Evolutionary conservation across 2,329 filamentous ascomycete genomes (phyloP).

Genomic region (Hirsutella minnesotensis): DNA sequence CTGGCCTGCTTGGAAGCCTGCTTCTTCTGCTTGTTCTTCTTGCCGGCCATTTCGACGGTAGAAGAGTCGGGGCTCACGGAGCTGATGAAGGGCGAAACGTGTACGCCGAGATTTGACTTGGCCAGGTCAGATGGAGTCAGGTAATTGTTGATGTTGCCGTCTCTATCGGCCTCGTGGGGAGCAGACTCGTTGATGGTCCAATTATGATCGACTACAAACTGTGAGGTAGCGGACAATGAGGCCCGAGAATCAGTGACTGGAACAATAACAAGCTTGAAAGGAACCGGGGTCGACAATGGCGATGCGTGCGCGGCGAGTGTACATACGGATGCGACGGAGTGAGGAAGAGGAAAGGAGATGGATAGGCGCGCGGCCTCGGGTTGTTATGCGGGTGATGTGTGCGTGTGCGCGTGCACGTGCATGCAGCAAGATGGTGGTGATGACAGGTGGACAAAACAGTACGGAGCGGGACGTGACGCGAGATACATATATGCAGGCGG

Average conservation of each 20-base stretch:
- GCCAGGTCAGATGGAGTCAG: slow-evolving; percentile 62
- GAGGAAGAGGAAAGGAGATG: not conserved
- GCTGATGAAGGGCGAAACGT: slow-evolving; percentile 38
- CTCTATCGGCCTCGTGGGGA: slow-evolving; percentile 69
- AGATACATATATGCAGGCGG: slow-evolving; percentile 12
- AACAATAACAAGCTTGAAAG: too few relatives aligned
- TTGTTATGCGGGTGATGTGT: not conserved
- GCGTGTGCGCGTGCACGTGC: not conserved
- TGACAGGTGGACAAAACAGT: slow-evolving; percentile 9
- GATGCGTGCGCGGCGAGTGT: not conserved
- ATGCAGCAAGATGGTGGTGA: slow-evolving; percentile 4
- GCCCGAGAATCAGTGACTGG: too few relatives aligned
- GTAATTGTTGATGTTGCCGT: slow-evolving; percentile 88
- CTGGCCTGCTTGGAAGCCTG: slow-evolving; percentile 13
- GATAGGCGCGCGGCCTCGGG: not conserved
- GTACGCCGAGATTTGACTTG: slow-evolving; percentile 13
- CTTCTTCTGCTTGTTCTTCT: slow-evolving; percentile 41
- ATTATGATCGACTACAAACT: slow-evolving; percentile 92
- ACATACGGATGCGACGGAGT: not conserved
- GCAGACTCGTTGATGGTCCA: slow-evolving; percentile 78
- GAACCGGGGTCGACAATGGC: not conserved
- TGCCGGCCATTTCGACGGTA: slow-evolving; percentile 53
- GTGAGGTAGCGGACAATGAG: slow-evolving; percentile 7
- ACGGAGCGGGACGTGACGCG: slow-evolving; percentile 7
- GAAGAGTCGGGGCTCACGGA: slow-evolving; percentile 59